phyloP scores from a whole-genome alignment of 75 land plant species.

The Larix kaempferi region DNA sequence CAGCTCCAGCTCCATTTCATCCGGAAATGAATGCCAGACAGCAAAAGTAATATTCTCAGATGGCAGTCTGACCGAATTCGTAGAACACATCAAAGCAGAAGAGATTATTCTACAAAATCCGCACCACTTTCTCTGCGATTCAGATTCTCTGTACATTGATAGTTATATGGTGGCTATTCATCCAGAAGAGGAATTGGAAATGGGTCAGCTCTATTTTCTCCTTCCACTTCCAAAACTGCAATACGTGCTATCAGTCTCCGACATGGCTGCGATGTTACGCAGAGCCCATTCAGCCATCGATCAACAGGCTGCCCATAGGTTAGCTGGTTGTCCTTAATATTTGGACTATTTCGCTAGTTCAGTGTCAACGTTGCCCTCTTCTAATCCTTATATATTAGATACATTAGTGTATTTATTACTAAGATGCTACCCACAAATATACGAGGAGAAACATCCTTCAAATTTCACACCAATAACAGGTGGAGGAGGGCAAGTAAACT shows the following conservation, averaged over 20 bases:
- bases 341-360: too few species aligned
- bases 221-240: conserved; percentile 17
- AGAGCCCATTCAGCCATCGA: conserved; percentile 20
- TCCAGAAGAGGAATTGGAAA: conserved; percentile 19
- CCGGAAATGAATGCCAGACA: neutral
- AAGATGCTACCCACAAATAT: too few species aligned
- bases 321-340: too few species aligned
- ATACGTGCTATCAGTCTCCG: conserved; percentile 16
- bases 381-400: too few species aligned
- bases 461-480: too few species aligned
- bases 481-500: too few species aligned
- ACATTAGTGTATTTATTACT: too few species aligned
- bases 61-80: conserved; percentile 26
- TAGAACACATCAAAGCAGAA: conserved; percentile 3
- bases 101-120: conserved; percentile 13
- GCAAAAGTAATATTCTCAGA: conserved; percentile 17
- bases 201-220: conserved; percentile 32
- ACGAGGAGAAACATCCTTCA: too few species aligned
- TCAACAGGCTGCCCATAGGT: neutral
- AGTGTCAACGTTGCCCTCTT: too few species aligned
- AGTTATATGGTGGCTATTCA: neutral
- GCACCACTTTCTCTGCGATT: conserved; percentile 19
- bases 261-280: conserved; percentile 28
- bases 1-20: neutral
- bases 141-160: conserved; percentile 18